Evolutionary conservation across 2,329 filamentous ascomycete genomes (phyloP).

Genomic region (Dothiorella sarmentorum): DNA sequence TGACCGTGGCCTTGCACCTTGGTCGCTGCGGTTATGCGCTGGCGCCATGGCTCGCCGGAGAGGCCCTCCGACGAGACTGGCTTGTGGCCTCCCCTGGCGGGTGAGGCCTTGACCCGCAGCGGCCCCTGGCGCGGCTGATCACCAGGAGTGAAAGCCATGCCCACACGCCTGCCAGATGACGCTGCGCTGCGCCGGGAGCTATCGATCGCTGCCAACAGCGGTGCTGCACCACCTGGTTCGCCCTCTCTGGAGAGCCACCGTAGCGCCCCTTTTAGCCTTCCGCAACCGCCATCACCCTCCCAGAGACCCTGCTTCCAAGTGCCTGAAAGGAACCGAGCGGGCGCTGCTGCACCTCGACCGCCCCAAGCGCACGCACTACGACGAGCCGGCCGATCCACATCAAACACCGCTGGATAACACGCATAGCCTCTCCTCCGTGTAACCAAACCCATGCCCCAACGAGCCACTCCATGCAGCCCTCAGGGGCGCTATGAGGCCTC

Average conservation of each 20-base stretch:
- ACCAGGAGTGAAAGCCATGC: neutral
- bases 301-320: constrained; percentile 3
- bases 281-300: neutral
- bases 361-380: neutral
- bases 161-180: constrained; percentile 5
- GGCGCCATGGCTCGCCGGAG: neutral
- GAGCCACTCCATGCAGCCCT: neutral
- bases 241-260: neutral
- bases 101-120: constrained; percentile 7
- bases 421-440: constrained; percentile 14
- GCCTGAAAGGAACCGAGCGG: neutral
- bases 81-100: neutral
- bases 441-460: neutral
- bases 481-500: constrained; percentile 8
- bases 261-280: neutral
- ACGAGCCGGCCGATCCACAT: constrained; percentile 5
- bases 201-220: constrained; percentile 10
- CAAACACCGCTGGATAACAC: constrained; percentile 3
- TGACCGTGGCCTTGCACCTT: neutral
- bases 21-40: neutral
- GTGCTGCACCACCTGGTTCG: too few relatives aligned
- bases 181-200: constrained; percentile 11
- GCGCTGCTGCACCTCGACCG: neutral
- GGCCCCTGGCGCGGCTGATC: constrained; percentile 12
- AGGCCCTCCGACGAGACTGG: neutral